These are phyloP conservation scores for Pseudocercospora pini-densiflorae DNA, from an alignment of 2,329 filamentous ascomycete genomes.

Conservation along the genomic window DNA sequence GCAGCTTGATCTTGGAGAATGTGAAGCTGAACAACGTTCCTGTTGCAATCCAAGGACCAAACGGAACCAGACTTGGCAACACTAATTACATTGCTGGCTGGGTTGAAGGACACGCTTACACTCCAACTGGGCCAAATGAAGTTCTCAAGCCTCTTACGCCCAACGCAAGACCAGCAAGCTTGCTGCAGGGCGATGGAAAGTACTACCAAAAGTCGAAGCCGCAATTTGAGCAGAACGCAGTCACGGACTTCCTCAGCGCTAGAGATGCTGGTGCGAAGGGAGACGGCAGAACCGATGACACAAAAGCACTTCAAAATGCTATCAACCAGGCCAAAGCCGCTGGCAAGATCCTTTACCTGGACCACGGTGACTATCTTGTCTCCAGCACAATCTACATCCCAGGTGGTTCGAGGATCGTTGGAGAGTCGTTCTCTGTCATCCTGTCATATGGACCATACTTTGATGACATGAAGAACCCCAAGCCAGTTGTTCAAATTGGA, in stretches of 20 bases:
- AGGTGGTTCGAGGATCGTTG: constrained; percentile 60
- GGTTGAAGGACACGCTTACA: constrained; percentile 52
- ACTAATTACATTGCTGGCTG: constrained; percentile 44
- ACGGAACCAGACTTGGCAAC: constrained; percentile 39
- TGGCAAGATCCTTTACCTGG: constrained; percentile 70
- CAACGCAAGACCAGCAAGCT: constrained; percentile 47
- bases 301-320: constrained; percentile 61
- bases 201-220: constrained; percentile 60
- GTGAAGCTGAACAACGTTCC: constrained; percentile 56
- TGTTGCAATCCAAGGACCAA: constrained; percentile 47
- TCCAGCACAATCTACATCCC: constrained; percentile 70
- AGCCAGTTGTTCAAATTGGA: constrained; percentile 71
- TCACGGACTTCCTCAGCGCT: constrained; percentile 50
- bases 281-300: constrained; percentile 64
- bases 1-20: constrained; percentile 62
- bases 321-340: constrained; percentile 54
- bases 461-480: constrained; percentile 61
- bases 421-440: constrained; percentile 63
- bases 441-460: constrained; percentile 62
- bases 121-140: constrained; percentile 48
- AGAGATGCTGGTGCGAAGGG: constrained; percentile 50
- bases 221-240: constrained; percentile 52
- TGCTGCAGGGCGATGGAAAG: constrained; percentile 51
- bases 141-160: constrained; percentile 52
- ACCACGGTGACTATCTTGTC: constrained; percentile 74